Percentiles rank a stretch among this genome's conserved stretches.
These are phyloP conservation scores for Mucor ambiguus DNA, from an alignment of 371 early-diverging fungal species.

Conservation along the genomic window DNA sequence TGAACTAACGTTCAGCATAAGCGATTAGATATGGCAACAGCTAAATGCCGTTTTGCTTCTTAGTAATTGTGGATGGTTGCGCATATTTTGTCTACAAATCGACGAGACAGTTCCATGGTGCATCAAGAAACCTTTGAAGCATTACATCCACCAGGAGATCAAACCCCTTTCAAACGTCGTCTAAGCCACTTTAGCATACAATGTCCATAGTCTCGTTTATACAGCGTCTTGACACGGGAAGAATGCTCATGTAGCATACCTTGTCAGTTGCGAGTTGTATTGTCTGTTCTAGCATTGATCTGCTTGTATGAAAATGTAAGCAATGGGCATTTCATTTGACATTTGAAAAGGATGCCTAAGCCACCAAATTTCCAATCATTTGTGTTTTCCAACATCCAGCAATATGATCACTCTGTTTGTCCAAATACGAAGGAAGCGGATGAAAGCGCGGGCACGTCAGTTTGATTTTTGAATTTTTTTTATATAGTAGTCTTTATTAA, in stretches of 20 bases:
- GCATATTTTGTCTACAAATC: not conserved
- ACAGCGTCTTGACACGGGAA: not conserved
- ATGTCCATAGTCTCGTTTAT: not conserved
- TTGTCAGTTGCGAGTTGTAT: not conserved
- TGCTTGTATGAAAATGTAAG: not conserved
- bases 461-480: not conserved
- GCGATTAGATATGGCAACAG: not conserved
- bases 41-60: not conserved
- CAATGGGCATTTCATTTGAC: not conserved
- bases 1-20: not conserved
- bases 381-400: not conserved
- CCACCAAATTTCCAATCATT: slow-evolving; percentile 3
- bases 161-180: not conserved
- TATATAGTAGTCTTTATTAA: slow-evolving; percentile 19
- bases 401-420: not conserved
- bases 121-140: not conserved
- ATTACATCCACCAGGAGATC: not conserved
- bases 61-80: not conserved
- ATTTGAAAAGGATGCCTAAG: slow-evolving; percentile 6
- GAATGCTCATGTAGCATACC: not conserved
- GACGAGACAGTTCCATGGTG: not conserved
- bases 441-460: not conserved
- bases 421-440: not conserved
- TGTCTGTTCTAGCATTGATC: not conserved
- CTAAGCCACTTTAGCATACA: not conserved